Evolutionary conservation across 352 stramenopile genomes (phyloP).

Genomic region (Phytophthora fragariae): DNA sequence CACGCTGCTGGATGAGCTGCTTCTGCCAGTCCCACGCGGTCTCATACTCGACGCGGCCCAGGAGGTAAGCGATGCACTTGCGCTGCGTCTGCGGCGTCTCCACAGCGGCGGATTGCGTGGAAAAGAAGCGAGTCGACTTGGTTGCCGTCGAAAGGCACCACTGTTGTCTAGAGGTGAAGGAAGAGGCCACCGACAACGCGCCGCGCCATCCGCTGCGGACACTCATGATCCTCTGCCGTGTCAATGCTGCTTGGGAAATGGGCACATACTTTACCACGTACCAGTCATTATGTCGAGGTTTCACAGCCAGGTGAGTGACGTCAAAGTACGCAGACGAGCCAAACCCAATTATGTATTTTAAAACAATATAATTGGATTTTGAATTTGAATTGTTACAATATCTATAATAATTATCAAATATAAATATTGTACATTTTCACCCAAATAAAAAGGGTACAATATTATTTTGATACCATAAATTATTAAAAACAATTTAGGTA

Average conservation of each 20-base stretch:
- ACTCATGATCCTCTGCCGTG: slow-evolving; percentile 14
- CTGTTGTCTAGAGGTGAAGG: slow-evolving; percentile 10
- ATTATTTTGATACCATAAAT: too few species aligned
- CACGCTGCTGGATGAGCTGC: slow-evolving; percentile 83
- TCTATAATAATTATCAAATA: too few species aligned
- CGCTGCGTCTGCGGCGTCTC: slow-evolving; percentile 32
- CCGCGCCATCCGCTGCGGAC: slow-evolving; percentile 19
- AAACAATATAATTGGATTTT: too few species aligned
- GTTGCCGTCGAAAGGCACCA: not conserved
- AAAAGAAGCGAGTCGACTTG: slow-evolving; percentile 12
- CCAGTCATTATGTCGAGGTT: not conserved
- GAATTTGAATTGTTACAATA: too few species aligned
- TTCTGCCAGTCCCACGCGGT: slow-evolving; percentile 91
- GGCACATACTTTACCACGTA: not conserved
- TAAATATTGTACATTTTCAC: too few species aligned
- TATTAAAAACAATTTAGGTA: too few species aligned
- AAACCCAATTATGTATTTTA: too few species aligned
- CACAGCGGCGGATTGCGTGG: slow-evolving; percentile 3
- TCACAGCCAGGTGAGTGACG: not conserved
- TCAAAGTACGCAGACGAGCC: not conserved
- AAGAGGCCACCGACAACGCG: slow-evolving; percentile 7
- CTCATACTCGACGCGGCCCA: slow-evolving; percentile 83
- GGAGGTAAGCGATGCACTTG: slow-evolving; percentile 72
- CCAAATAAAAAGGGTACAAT: too few species aligned
- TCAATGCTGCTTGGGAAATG: slow-evolving; percentile 11